These are phyloP conservation scores for Ophiocordyceps unilateralis DNA, from an alignment of 2,329 filamentous ascomycete genomes.

Conservation along the genomic window DNA sequence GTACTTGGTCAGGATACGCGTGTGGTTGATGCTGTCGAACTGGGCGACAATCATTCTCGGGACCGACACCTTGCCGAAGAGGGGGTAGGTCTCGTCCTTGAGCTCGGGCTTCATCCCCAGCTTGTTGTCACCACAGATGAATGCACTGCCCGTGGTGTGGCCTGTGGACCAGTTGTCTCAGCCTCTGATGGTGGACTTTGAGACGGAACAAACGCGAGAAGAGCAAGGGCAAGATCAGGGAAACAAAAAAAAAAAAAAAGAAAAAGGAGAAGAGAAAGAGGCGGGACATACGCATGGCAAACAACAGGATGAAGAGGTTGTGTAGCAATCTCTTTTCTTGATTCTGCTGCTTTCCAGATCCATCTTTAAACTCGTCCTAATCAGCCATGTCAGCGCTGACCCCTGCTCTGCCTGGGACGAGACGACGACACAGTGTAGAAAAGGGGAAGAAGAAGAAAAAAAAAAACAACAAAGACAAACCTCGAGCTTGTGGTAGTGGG, in stretches of 20 bases:
- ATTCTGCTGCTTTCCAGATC: constrained; percentile 2
- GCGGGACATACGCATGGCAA: constrained; percentile 24
- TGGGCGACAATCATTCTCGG: constrained; percentile 29
- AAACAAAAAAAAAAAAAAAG: no score
- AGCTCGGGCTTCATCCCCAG: constrained; percentile 20
- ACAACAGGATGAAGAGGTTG: constrained; percentile 26
- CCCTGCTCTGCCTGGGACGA: no score
- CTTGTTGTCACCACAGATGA: constrained; percentile 20
- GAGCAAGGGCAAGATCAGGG: no score
- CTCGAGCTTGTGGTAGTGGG: constrained; percentile 7
- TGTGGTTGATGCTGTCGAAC: constrained; percentile 24
- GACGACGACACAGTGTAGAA: no score
- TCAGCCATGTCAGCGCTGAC: not conserved
- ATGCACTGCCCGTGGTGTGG: constrained; percentile 26
- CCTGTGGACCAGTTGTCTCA: no score
- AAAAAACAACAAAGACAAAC: constrained; percentile 3
- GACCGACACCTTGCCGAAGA: constrained; percentile 18
- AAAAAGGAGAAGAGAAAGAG: no score
- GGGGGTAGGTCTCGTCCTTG: constrained; percentile 18
- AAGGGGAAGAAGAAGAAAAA: not conserved
- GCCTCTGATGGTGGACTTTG: not conserved
- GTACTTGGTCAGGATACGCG: constrained; percentile 16
- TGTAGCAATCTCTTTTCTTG: constrained; percentile 18
- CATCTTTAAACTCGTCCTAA: constrained; percentile 1
- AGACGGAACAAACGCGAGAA: no score